These are phyloP conservation scores for Ogataea polymorpha DNA, from an alignment of 805 yeast genomes.

Conservation along the genomic window DNA sequence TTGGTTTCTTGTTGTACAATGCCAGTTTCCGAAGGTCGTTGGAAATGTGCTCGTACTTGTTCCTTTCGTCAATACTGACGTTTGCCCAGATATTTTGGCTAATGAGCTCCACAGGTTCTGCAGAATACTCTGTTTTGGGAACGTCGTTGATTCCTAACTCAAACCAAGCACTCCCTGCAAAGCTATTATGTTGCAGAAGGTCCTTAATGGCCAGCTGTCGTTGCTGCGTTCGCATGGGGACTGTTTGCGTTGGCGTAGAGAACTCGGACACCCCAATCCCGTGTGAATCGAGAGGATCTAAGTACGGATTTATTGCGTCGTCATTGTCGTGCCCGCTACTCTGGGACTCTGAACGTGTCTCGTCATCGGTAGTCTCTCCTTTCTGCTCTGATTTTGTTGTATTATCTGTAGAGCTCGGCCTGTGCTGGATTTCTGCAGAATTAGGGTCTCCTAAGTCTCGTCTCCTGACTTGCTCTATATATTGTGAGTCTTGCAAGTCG, in stretches of 20 bases:
- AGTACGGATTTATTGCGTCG: conserved; percentile 10
- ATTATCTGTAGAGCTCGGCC: conserved; percentile 13
- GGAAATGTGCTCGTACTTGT: conserved; percentile 28
- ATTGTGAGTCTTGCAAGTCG: conserved; percentile 13
- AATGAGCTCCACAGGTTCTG: conserved; percentile 5
- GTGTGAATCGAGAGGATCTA: conserved; percentile 9
- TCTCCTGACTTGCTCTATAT: conserved; percentile 11
- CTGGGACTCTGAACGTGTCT: conserved; percentile 2
- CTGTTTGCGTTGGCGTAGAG: conserved; percentile 2
- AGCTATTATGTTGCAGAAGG: conserved; percentile 9
- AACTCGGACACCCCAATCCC: neutral
- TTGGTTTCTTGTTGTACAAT: conserved; percentile 27
- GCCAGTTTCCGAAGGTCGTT: conserved; percentile 30
- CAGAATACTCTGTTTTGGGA: conserved; percentile 2
- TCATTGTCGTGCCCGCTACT: conserved; percentile 6
- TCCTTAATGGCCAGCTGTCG: conserved; percentile 28
- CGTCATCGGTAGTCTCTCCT: neutral
- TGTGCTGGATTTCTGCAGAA: neutral
- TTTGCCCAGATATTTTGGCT: conserved; percentile 21
- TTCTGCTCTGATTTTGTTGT: conserved; percentile 1
- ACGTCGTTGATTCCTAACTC: conserved; percentile 10
- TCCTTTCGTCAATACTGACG: conserved; percentile 27
- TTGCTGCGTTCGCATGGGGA: conserved; percentile 30
- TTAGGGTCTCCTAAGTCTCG: neutral
- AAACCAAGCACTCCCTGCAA: conserved; percentile 25